Conservation (phyloP, 2,329 filamentous ascomycete genomes). For the Onygenales sp. region DNA sequence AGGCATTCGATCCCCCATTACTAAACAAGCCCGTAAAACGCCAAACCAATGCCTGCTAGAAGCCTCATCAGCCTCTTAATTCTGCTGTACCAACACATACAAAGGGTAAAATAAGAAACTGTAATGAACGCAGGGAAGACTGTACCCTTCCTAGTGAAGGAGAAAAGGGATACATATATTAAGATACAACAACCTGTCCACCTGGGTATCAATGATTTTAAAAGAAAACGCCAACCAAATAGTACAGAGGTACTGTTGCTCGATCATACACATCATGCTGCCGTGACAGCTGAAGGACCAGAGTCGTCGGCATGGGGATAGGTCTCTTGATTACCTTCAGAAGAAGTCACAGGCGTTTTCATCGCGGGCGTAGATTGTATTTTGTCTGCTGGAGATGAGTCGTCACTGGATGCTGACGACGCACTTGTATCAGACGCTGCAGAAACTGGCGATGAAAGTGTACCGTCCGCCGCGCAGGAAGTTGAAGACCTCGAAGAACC, state of each 20-base stretch:
- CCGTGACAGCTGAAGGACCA: constrained; percentile 5
- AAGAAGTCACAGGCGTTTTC: not conserved
- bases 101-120: no score
- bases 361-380: not conserved
- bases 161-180: not conserved
- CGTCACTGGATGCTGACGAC: not conserved
- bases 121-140: no score
- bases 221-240: not conserved
- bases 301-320: not conserved
- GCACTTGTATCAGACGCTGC: constrained; percentile 2
- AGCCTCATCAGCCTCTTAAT: no score
- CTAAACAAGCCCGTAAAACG: no score
- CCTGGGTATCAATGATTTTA: constrained; percentile 5
- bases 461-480: not conserved
- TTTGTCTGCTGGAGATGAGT: not conserved
- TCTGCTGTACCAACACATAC: no score
- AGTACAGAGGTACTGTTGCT: constrained; percentile 5
- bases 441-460: not conserved
- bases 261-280: constrained; percentile 6
- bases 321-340: not conserved
- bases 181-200: not conserved
- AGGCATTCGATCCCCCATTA: no score
- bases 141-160: not conserved
- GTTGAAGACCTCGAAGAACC: not conserved
- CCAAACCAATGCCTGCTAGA: no score